These are phyloP conservation scores for Pseudonitzschia pungens DNA, from an alignment of 108 stramenopile genomes.

Conservation along the genomic window DNA sequence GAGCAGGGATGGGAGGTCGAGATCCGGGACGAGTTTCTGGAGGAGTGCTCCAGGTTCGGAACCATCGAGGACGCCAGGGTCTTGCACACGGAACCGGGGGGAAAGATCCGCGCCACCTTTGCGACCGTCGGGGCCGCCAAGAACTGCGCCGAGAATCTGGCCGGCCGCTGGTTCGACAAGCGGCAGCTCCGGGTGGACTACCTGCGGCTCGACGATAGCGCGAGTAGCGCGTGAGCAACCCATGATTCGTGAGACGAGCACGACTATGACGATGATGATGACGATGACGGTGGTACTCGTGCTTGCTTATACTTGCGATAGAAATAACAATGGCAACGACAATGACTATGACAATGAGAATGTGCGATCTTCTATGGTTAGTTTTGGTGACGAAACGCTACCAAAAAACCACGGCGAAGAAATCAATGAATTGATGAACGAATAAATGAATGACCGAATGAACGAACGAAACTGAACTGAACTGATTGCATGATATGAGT, in stretches of 20 bases:
- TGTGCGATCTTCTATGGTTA: no score
- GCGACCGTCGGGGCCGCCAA: conserved; percentile 59
- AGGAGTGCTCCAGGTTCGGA: conserved; percentile 89
- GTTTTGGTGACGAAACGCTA: neutral
- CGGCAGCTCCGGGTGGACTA: conserved; percentile 85
- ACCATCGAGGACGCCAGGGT: conserved; percentile 67
- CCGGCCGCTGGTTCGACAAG: conserved; percentile 95
- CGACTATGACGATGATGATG: no score
- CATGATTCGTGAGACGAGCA: no score
- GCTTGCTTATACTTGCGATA: no score
- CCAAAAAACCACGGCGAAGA: neutral
- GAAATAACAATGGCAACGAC: no score
- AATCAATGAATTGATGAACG: neutral
- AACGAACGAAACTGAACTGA: no score
- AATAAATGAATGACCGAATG: neutral
- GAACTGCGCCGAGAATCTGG: conserved; percentile 82
- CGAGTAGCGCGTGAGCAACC: no score
- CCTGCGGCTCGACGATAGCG: no score
- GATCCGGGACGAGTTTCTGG: conserved; percentile 85
- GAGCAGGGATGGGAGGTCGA: conserved; percentile 89
- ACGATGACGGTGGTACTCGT: no score
- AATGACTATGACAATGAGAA: no score
- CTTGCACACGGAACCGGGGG: conserved; percentile 83
- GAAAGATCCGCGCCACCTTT: conserved; percentile 88
- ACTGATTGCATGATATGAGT: neutral